phyloP scores from a whole-genome alignment of 345 rosid species.

The Camelina hispida region DNA sequence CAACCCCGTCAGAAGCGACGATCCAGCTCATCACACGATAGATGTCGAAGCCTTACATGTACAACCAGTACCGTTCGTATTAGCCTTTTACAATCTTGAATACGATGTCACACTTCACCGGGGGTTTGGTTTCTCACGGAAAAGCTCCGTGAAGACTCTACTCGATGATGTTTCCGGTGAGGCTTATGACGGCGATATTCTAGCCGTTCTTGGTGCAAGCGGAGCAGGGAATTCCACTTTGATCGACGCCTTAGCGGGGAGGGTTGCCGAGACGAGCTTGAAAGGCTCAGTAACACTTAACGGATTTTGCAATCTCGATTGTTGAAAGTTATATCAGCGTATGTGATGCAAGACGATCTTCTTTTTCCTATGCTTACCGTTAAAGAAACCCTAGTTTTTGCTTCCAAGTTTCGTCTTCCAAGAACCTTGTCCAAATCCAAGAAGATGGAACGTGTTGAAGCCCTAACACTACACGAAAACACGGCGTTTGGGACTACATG shows the following conservation, averaged over 20 bases:
- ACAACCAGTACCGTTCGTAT: constrained; percentile 60
- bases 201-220: constrained; percentile 91
- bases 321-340: constrained; percentile 85
- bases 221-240: constrained; percentile 92
- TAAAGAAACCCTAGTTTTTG: constrained; percentile 80
- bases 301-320: constrained; percentile 68
- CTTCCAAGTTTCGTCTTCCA: constrained; percentile 88
- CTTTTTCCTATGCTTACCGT: constrained; percentile 91
- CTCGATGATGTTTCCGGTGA: constrained; percentile 82
- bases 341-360: constrained; percentile 94
- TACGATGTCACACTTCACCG: constrained; percentile 66
- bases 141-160: constrained; percentile 58
- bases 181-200: constrained; percentile 80
- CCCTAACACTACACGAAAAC: constrained; percentile 44
- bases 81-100: constrained; percentile 70
- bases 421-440: constrained; percentile 69
- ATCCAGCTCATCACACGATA: constrained; percentile 10
- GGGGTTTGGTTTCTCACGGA: constrained; percentile 46
- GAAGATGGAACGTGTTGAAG: constrained; percentile 76
- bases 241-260: constrained; percentile 78
- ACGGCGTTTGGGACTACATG: too few relatives aligned
- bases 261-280: constrained; percentile 68
- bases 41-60: constrained; percentile 27
- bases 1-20: constrained; percentile 14
- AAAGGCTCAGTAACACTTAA: constrained; percentile 70